Base-by-base conservation (phyloP, 768 basidiomycete genomes). In the Termitomyces sp. region DNA sequence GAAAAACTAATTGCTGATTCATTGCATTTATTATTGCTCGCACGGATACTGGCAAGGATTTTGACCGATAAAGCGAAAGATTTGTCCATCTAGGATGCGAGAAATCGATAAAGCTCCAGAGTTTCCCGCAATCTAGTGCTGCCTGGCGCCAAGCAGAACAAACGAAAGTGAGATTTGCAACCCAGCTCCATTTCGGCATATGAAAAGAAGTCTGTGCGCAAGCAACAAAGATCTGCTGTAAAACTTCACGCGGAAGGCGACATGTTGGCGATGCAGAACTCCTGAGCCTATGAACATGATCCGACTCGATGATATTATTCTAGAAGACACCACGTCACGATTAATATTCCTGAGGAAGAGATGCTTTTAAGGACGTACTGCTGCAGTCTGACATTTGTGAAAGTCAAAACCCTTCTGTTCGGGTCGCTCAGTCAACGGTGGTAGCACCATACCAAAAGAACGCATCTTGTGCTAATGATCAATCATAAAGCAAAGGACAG, bases 71-170 rank as follows among this genome's bases (percentile, higher is more conserved):
- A 28, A 72, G 62, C 8, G 73, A 72, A 31, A 74, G 50, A 41
- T 66, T 58, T 28, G 65, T 70, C 68, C 70, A 70, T 62, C 57
- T 66, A 5, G 73, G 69, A 61, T 73, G 66, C 2, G 74, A 69
- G 54, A 76, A 77, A 56, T 77, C 76, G 61, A 76, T 65, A 58
- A 69, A 68, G 49, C 67, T 64, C 76, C 75, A 77, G 24, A 76
- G 60, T 16, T 69, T 68, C 20, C 54, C 65, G 44, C 64, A 68
- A n/a, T 66, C 59, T 15, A 75, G 64, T 18, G 75, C 72, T 24
- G 66, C 61, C 28, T 58, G 59, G 55, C 75, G 68, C 76, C 76
- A 77, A 49, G 62, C 51, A 13, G 70, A 70, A 62, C 76, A 77
- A 8, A 76, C 73, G 44, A 72, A 66, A 4, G 74, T 67, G 33